Evolutionary conservation across 2,329 filamentous ascomycete species (phyloP).

Genomic region (Colletotrichum noveboracense): DNA sequence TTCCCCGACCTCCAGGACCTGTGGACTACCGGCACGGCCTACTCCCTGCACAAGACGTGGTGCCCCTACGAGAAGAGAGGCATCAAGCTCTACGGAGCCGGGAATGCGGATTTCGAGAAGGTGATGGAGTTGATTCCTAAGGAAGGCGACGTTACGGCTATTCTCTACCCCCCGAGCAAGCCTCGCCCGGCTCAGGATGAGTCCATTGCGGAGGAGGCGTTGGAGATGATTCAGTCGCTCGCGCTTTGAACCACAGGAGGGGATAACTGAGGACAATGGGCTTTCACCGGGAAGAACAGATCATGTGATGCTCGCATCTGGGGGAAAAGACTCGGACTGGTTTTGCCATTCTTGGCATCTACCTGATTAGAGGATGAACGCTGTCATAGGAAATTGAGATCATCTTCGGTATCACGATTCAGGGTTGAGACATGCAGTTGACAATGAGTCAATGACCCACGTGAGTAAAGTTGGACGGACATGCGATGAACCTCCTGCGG

Average conservation of each 20-base stretch:
- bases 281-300: background rate
- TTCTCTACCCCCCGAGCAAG: background rate
- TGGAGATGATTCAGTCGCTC: background rate
- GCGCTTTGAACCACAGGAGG: background rate
- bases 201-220: background rate
- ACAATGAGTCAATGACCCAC: background rate
- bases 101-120: background rate
- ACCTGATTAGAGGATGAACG: background rate
- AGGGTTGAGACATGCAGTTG: background rate
- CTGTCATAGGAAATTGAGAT: background rate
- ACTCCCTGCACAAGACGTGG: background rate
- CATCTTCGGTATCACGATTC: background rate
- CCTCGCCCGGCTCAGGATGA: background rate
- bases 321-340: background rate
- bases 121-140: background rate
- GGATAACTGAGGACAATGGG: background rate
- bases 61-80: background rate
- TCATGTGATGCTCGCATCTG: background rate
- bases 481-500: background rate
- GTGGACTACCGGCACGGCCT: background rate
- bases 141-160: background rate
- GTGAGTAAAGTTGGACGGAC: background rate
- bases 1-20: background rate
- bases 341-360: background rate
- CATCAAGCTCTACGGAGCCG: background rate